Evolutionary conservation across 2,329 filamentous ascomycete species (phyloP), one percentile per base, ranked within the genome.

Genomic region (Exophiala oligosperma): DNA sequence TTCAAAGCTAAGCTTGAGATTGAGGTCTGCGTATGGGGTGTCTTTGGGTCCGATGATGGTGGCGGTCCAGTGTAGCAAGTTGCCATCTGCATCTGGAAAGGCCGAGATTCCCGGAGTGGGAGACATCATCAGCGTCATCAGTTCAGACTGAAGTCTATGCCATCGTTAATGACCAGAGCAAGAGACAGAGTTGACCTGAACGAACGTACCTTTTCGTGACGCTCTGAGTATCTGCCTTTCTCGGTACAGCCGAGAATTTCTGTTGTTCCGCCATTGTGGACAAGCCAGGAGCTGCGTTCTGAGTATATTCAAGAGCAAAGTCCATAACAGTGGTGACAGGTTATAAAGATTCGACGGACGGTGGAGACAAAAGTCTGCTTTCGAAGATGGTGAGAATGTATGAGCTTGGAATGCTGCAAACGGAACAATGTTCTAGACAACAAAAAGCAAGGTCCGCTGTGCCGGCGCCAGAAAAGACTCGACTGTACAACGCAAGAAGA

Each of bases 41-140:
- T 91, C 92, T 59, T 88, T 85, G 46, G 95, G 94, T 12, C 94
- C 94, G 67, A 88, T 86, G 72, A 99, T 96, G 46, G 94, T 99
- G 50, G 91, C 95, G 40, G 88, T 92, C 94, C 94, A 99, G 37
- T 86, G 86, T 69, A 96, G 87, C 63, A 97, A 84, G 79, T 97
- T 94, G 72, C 91, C 90, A 72, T 95, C 91, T 37, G 87, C 87
- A 59, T 91, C 88, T 28, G 94, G 94, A 74, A 99, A 99, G 63
- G 95, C 95, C 56, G 92, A 96, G 70, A 97, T 87, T 66, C 94
- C 94, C 12, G 92, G 91, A 0, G 93, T 92, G 1, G 92, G 88
- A 43, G 92, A 92, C 68, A 92, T 92, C 94, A 99, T 97, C 68
- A 99, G 86, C 74, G 94, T 89, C 93, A 99, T 97, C 67, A 99